Base-by-base conservation (phyloP, 164 flowering plant species). In the Nymphaea colorata region DNA sequence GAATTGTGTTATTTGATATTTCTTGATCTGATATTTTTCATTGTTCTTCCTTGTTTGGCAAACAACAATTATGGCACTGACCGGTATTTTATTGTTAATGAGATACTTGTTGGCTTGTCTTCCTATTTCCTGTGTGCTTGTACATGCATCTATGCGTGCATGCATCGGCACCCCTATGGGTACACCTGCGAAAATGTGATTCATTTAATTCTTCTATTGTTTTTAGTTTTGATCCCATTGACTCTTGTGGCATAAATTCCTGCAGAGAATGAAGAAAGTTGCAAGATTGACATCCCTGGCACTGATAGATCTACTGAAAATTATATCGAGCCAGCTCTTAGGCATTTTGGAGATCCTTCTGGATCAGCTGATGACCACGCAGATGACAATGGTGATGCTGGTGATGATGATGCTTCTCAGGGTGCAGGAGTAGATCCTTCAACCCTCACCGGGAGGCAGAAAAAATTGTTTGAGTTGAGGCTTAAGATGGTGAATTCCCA, bases 391-490 rank as follows among this genome's bases (percentile, higher is more conserved):
- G 63, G 41, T 44, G 68, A 44, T 36, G 86, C 75, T 59, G 65
- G 69, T 59, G 75, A 79, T 6, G 63, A 63, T 47, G 73, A 76
- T 47, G 72, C 25, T 55, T 84, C 80, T 68, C 81, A 79, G 44
- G 69, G 69, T 25, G 25, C 61, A 41, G 81, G 76, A 64, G 81
- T 15, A 61, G 89, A 85, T 57, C 61, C 69, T 36, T 65, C 81
- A 25, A 75, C 82, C 17, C 89, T 93, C 69, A 85, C 93, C 0
- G 97, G 93, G 61, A 83, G 85, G 76, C 81, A 89, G 83, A 94
- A 86, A 66, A 91, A 75, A 63, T 71, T 85, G 73, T 89, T 87
- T 66, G 95, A 94, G 70, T 74, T 94, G 59, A 86, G 87, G 79
- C 85, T 87, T 64, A 94, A 89, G 79, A 88, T 91, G 98, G 98